Conservation (phyloP, 2,329 filamentous ascomycete genomes). For the Nannizzia gypsea region DNA sequence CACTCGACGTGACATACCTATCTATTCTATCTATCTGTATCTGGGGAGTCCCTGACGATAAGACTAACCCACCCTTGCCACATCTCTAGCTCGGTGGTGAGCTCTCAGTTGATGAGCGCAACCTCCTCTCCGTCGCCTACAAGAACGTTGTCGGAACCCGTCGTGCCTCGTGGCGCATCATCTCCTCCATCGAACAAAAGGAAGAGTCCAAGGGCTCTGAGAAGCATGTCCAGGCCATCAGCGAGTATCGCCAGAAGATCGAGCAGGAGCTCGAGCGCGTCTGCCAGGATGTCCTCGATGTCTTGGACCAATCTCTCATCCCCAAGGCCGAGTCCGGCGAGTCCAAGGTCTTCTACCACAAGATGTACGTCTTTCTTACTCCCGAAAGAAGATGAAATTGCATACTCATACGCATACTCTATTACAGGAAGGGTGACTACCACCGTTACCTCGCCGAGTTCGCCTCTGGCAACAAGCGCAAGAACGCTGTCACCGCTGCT, state of each 20-base stretch:
- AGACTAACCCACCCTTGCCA: slow-evolving; percentile 15
- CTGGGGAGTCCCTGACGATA: too few species aligned
- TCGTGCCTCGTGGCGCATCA: slow-evolving; percentile 98
- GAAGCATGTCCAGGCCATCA: slow-evolving; percentile 87
- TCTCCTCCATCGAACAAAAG: slow-evolving; percentile 99
- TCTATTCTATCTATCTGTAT: not conserved
- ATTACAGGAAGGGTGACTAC: slow-evolving; percentile 82
- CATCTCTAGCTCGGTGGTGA: slow-evolving; percentile 49
- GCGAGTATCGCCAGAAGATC: slow-evolving; percentile 97
- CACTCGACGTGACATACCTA: not conserved
- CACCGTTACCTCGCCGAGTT: slow-evolving; percentile 94
- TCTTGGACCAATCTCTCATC: slow-evolving; percentile 85
- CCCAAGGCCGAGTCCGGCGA: slow-evolving; percentile 93
- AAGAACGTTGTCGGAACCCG: slow-evolving; percentile 99
- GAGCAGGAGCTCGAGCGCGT: slow-evolving; percentile 94
- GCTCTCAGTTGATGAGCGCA: slow-evolving; percentile 60
- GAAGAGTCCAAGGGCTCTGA: slow-evolving; percentile 97
- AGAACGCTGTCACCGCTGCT: slow-evolving; percentile 72
- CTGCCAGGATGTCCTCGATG: slow-evolving; percentile 94
- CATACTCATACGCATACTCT: slow-evolving; percentile 12
- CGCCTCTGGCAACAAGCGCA: slow-evolving; percentile 82
- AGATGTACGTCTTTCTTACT: slow-evolving; percentile 65
- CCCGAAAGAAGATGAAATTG: slow-evolving; percentile 1
- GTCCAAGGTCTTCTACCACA: slow-evolving; percentile 99
- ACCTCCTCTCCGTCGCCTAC: slow-evolving; percentile 97